Evolutionary conservation across 495 filamentous ascomycete species (phyloP), one percentile per base, ranked within the genome.

Genomic region (Neurospora sp.): DNA sequence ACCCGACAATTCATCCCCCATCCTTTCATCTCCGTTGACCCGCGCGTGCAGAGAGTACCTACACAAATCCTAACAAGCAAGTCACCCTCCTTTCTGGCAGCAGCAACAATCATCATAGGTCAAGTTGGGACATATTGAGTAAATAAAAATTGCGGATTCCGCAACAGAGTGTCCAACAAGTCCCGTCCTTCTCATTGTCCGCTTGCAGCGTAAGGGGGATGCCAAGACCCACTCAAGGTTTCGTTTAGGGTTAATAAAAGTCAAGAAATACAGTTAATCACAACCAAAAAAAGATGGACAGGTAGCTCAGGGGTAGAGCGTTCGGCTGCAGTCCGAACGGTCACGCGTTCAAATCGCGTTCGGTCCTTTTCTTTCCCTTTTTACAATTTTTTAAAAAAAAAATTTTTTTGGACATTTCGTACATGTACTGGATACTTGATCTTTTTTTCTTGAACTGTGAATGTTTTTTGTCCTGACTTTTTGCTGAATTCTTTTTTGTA

Each of bases 241-340:
- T 6, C 35, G 5, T 7, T 5, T 22, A 1, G 4, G 9, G 9
- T 20, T 12, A 0, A 14, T 53, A 14, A 0, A 0, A 3, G n/a
- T 4, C 9, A 22, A 22, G 4, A 6, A 12, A 1, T 10, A 48
- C 1, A 0, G 0, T 0, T 1, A 4, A 1, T 22, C n/a, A 53
- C 9, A 20, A 20, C n/a, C 9, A 53, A 35, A 35, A 45, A 20
- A 53, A 53, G 20, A 59, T 59, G 48, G 48, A 59, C 48, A 9
- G 48, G 48, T 59, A 59, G 48, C 48, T 59, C 48, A 59, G 48
- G 48, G 48, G 48, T 59, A 59, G 48, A 59, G 48, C 48, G 48
- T 59, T 45, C 42, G 42, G 42, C 42, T 45, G 42, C 42, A 45
- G 42, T 45, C 42, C 42, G 42, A 44, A 44, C 41, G 41, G 41